Percentiles rank a stretch among this genome's conserved stretches.
phyloP scores from a whole-genome alignment of 352 stramenopile species.

The Thalassiosira delicatula region DNA sequence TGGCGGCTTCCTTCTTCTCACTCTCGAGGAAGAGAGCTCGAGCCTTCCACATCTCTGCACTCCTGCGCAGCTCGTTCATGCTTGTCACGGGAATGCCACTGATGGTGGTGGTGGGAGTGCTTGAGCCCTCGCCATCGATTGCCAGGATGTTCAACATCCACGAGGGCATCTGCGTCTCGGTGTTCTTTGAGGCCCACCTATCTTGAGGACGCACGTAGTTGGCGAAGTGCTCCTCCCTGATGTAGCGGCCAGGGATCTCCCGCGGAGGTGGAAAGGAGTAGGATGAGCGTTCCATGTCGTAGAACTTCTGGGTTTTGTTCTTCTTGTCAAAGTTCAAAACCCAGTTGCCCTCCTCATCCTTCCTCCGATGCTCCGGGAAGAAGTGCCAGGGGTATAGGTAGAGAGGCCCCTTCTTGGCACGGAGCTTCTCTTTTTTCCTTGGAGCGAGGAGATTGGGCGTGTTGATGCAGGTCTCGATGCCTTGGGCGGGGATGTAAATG shows the following conservation, averaged over 20 bases:
- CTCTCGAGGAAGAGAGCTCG: neutral
- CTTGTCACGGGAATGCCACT: too few species aligned
- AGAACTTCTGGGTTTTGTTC: neutral
- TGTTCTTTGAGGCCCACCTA: neutral
- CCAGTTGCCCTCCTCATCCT: neutral
- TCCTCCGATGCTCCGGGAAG: too few species aligned
- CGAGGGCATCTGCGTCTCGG: neutral
- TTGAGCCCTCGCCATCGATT: neutral
- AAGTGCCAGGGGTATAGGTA: constrained; percentile 14
- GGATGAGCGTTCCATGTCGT: neutral
- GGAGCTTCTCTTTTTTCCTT: neutral
- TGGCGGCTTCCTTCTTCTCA: neutral
- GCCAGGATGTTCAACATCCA: neutral
- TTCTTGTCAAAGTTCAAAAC: neutral
- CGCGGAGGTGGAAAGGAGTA: neutral
- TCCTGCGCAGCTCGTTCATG: neutral
- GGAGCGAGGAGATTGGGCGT: constrained; percentile 1
- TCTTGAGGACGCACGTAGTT: neutral
- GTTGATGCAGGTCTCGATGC: neutral
- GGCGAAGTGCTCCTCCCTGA: neutral
- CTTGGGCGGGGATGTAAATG: neutral
- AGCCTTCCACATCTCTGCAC: neutral
- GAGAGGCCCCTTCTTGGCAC: neutral
- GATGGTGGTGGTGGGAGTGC: neutral
- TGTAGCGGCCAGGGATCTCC: neutral